Base-by-base conservation (phyloP, 1,284 basidiomycete genomes). In the Ceratorhiza oryzae-sativae region DNA sequence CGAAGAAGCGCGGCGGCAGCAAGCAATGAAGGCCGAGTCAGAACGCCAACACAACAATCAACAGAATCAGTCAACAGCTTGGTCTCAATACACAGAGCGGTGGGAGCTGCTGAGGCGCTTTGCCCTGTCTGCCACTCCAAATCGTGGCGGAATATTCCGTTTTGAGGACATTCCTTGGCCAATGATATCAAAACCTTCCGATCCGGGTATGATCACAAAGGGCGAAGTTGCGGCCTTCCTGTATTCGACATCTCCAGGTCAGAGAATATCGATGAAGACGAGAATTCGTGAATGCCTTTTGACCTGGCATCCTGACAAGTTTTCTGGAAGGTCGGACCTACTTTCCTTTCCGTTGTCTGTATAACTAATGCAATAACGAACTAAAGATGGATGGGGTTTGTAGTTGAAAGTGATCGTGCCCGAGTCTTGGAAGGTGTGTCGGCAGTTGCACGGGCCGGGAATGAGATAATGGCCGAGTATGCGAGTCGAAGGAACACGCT, bases 111-210 rank as follows among this genome's bases (percentile, higher is more conserved):
- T 70, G 27, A 58, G 58, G 41, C 67, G 67, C 9, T 23, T 70
- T 15, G 12, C 55, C 30, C 25, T 18, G 45, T 51, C n/a, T 30
- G 55, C 27, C 18, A 9, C 15, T 10, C 20, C 36, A 39, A 46
- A 23, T 34, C 5, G 4, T 5, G 18, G 39, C 27, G 39, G 30
- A 34, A 25, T 70, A n/a, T 51, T 70, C n/a, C 53, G 67, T 2
- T 70, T 70, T 34, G 67, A 70, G 32, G 67, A 70, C 36, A 58
- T 70, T 23, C 67, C 67, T 36, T 70, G 67, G 67, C 67, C 67
- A 8, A 70, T 42, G 27, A 8, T 70, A n/a, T 30, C 55, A 25
- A 39, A 39, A 15, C 67, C 67, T 8, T 45, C 53, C 18, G 48
- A 51, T 2, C 67, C 67, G 6, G 30, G 18, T 12, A 70, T 48